These are phyloP conservation scores for Paramecium pentaurelia DNA, from an alignment of 73 alveolate species.

Conservation along the genomic window DNA sequence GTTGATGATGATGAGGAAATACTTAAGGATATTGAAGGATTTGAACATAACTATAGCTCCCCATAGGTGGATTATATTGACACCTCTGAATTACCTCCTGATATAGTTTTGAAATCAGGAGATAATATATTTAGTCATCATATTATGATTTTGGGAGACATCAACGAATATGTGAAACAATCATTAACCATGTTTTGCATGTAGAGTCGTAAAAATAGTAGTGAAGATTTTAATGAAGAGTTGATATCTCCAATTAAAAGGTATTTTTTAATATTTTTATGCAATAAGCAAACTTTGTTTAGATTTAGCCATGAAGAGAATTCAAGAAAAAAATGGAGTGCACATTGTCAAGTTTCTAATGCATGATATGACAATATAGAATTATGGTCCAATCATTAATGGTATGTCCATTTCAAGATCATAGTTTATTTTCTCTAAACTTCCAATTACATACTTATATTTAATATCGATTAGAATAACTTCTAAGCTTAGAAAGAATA, in stretches of 20 bases:
- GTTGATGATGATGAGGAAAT: not conserved
- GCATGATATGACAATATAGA: not conserved
- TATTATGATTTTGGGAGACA: not conserved
- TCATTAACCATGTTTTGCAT: not conserved
- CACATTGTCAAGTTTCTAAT: not conserved
- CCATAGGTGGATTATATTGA: not conserved
- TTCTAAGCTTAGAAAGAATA: not conserved
- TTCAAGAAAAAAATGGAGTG: not conserved
- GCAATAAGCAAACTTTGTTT: not conserved
- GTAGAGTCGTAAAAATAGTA: constrained; percentile 14
- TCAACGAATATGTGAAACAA: not conserved
- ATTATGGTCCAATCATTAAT: not conserved
- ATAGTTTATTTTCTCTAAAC: not conserved
- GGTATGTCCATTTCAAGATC: not conserved
- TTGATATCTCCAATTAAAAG: not conserved
- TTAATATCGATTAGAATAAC: not conserved
- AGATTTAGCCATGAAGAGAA: not conserved
- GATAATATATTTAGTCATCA: not conserved
- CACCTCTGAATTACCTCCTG: constrained; percentile 17
- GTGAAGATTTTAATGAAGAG: not conserved
- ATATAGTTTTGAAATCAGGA: not conserved
- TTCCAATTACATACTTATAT: not conserved
- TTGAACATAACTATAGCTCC: not conserved
- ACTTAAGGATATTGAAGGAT: not conserved
- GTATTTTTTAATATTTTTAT: not conserved